Evolutionary conservation across 495 filamentous ascomycete genomes (phyloP).

Genomic region (Aspergillus nanangensis): DNA sequence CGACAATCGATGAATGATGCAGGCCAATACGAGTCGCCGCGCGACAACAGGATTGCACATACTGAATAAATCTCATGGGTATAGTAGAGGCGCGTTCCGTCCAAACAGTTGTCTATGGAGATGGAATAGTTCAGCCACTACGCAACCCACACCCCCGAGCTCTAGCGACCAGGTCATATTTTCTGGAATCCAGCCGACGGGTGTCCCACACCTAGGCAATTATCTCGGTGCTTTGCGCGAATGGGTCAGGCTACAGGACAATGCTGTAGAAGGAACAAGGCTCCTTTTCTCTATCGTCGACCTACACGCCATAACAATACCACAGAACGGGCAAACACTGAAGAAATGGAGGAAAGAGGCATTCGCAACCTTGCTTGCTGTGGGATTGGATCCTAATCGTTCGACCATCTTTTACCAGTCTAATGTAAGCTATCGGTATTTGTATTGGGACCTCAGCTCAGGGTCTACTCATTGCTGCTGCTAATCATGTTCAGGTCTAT

Average conservation of each 20-base stretch:
- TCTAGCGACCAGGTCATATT: conserved; percentile 49
- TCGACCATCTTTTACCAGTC: conserved; percentile 86
- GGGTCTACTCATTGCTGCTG: background rate
- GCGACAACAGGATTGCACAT: no score
- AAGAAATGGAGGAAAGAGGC: conserved; percentile 62
- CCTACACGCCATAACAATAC: conserved; percentile 83
- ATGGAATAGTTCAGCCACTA: conserved; percentile 7
- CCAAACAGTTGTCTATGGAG: no score
- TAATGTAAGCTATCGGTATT: conserved; percentile 44
- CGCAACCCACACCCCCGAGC: background rate
- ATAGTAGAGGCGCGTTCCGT: no score
- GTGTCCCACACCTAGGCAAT: conserved; percentile 92
- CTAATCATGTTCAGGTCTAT: conserved; percentile 50
- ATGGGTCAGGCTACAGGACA: conserved; percentile 78
- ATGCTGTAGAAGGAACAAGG: conserved; percentile 45
- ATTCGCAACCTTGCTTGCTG: conserved; percentile 74
- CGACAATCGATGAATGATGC: no score
- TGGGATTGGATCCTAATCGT: conserved; percentile 72
- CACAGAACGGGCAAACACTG: conserved; percentile 56
- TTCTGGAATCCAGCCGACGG: conserved; percentile 96
- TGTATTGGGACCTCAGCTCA: background rate
- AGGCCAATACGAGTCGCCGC: no score
- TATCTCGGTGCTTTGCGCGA: conserved; percentile 87
- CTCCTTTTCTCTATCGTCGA: conserved; percentile 86
- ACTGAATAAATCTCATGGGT: no score